phyloP scores from a whole-genome alignment of 768 basidiomycete species.

The Scleroderma bovista region DNA sequence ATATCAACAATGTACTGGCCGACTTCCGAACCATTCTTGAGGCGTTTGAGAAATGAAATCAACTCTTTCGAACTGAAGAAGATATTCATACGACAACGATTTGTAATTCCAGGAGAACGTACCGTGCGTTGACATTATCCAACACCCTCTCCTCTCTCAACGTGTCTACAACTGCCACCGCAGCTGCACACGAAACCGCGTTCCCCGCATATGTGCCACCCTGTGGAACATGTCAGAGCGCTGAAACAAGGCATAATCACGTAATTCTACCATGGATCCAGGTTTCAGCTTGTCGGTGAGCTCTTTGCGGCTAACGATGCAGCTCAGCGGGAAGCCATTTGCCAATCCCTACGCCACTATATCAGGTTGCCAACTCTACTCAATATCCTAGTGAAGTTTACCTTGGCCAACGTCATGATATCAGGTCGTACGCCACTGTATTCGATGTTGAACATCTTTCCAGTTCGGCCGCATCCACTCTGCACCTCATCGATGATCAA shows the following conservation, averaged over 20 bases:
- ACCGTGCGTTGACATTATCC: conserved; percentile 74
- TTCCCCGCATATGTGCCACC: conserved; percentile 93
- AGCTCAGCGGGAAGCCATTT: conserved; percentile 92
- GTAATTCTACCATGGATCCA: conserved; percentile 63
- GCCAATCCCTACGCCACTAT: conserved; percentile 55
- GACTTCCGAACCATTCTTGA: conserved; percentile 51
- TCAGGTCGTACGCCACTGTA: conserved; percentile 85
- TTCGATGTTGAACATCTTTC: conserved; percentile 75
- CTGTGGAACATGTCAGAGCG: conserved; percentile 29
- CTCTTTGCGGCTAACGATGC: conserved; percentile 73
- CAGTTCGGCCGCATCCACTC: conserved; percentile 85
- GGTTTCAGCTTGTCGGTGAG: conserved; percentile 73
- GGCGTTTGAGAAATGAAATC: conserved; percentile 49
- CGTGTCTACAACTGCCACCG: conserved; percentile 70
- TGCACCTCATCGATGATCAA: conserved; percentile 88
- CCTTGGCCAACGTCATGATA: conserved; percentile 87
- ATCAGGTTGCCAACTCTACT: not conserved
- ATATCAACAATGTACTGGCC: conserved; percentile 71
- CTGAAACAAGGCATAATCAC: not conserved
- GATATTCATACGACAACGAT: not conserved
- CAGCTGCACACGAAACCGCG: conserved; percentile 89
- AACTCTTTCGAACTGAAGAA: conserved; percentile 63
- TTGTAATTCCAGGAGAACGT: conserved; percentile 8
- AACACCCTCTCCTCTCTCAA: conserved; percentile 79
- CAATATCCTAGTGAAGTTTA: conserved; percentile 14